Base-by-base conservation (phyloP, 1,139 yeast species). In the Kodamaea alishanica region DNA sequence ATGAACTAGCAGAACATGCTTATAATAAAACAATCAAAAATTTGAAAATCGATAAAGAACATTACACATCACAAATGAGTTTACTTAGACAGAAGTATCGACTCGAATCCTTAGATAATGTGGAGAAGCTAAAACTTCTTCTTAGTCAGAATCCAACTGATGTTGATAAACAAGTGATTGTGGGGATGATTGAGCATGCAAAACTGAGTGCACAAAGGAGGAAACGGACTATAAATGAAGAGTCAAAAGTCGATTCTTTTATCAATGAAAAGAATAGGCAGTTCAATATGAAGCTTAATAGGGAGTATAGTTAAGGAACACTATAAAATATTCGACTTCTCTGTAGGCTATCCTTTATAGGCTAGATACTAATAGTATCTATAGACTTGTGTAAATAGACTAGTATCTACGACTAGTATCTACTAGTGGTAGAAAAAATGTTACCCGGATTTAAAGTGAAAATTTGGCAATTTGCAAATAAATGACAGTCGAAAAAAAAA, bases 231-330 rank as follows among this genome's bases (percentile, higher is more conserved):
- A 54, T 55, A 28, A 51, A 52, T 5, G 65, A 52, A 11, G 70
- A 63, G 8, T 70, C 50, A 8, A 58, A 63, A 4, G 70, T 60
- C 8, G 73, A 67, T 6, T 52, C 61, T 26, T 66, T 58, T 52
- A 77, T 88, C 55, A 87, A 84, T 55, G 90, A 84, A 43, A 84
- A 82, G 60, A 88, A 88, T 67, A 76, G 75, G 53, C 84, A 83
- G 52, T 88, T 87, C 61, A 88, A 87, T 60, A 77, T 75, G 58
- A 85, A 85, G 52, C 64, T 88, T 47, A 70, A 79, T 40, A 63
- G 90, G 34, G 80, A 77, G 46, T 74, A 75, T 32, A 36, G 32
- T 2, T 34, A 30, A 26, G 8, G n/a, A n/a, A n/a, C n/a, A n/a
- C n/a, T n/a, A n/a, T n/a, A n/a, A n/a, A n/a, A n/a, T n/a, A n/a